Evolutionary conservation across 176 grass and related monocot species (phyloP).

Genomic region (Cenchrus americanus): DNA sequence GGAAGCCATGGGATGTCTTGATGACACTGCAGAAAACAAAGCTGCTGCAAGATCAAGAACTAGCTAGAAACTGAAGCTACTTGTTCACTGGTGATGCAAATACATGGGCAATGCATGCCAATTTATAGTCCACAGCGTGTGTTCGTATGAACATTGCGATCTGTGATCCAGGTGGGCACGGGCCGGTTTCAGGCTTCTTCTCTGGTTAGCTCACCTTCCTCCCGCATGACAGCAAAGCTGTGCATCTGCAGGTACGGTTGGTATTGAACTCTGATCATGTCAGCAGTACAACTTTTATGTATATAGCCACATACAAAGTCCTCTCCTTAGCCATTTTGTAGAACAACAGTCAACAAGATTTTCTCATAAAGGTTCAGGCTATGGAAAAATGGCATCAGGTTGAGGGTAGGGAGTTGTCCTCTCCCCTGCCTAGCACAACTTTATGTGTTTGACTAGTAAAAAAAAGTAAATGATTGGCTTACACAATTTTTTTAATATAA

Average conservation of each 20-base stretch:
- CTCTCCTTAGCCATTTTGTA: neutral
- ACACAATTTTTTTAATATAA: too few relatives aligned
- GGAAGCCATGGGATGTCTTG: constrained; percentile 18
- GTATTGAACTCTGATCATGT: neutral
- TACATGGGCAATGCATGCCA: neutral
- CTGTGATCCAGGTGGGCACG: neutral
- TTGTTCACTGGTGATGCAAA: neutral
- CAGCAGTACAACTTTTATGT: neutral
- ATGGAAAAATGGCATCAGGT: too few relatives aligned
- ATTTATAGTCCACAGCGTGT: constrained; percentile 4
- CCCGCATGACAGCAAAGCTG: too few relatives aligned
- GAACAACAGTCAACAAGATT: neutral
- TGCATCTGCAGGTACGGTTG: neutral
- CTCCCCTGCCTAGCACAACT: too few relatives aligned
- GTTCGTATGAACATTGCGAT: neutral
- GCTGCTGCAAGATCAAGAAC: neutral
- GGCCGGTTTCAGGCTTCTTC: neutral
- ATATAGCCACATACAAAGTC: neutral
- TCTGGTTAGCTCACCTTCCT: neutral
- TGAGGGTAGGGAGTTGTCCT: too few relatives aligned
- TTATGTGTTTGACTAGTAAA: too few relatives aligned
- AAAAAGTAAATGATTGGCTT: too few relatives aligned
- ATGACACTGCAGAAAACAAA: neutral
- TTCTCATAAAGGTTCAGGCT: too few relatives aligned
- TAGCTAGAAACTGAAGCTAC: neutral